Evolutionary conservation across 139 green algal genomes (phyloP), one percentile per base, ranked within the genome.

Genomic region (Diplosphaera chodatii): DNA sequence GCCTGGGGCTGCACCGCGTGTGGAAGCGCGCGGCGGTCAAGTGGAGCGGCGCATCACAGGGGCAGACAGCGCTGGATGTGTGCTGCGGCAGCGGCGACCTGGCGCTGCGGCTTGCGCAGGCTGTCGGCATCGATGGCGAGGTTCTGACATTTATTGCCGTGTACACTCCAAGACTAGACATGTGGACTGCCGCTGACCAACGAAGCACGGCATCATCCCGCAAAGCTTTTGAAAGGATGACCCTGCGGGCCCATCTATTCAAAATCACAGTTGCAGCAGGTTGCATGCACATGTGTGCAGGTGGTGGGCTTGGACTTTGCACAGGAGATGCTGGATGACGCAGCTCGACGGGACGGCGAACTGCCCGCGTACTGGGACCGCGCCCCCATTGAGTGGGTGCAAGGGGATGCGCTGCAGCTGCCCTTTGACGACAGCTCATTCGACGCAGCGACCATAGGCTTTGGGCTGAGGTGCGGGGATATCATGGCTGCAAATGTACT

Each of bases 41-140:
- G 67, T 98, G 91, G 90, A 85, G 66, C n/a, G 73, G 83, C 4
- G 91, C 87, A 1, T 32, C 23, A 22, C 63, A 67, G 13, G 92
- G 92, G 0, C 66, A 83, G 31, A 34, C 30, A 0, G 90, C 78
- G 2, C 80, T 98, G 31, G 95, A 99, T 73, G 85, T 98, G 27
- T 98, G 94, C 85, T 98, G 92, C 73, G 95, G 95, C 62, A 94
- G 82, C 32, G 95, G 95, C 0, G 95, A 99, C 83, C 69, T 99
- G 4, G 88, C 93, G 0, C 81, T 95, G 20, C 66, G 91, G 25
- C 80, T 98, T 6, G 88, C 92, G 1, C 75, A 89, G 40, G 82
- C 77, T 15, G 94, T 97, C 6, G 94, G 93, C 0, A 70, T 74
- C 1, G 55, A 66, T 29, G 94, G 94, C n/a, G 32, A 82, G 67